phyloP scores from a whole-genome alignment of 306 rosid species.

The Canavalia ensiformis region DNA sequence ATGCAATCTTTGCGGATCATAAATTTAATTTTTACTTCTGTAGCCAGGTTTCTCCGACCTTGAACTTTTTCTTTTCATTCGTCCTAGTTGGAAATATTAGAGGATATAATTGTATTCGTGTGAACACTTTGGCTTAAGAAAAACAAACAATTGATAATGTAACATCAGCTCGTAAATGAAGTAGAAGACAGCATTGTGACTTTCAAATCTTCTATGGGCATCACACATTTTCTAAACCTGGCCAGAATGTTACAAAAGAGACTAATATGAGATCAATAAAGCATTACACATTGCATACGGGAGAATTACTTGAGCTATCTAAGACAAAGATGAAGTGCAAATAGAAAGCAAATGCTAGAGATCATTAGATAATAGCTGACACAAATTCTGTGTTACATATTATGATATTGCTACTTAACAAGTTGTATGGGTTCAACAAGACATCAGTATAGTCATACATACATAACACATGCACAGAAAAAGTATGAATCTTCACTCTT shows the following conservation, averaged over 20 bases:
- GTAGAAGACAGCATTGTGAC: background rate
- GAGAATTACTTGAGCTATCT: background rate
- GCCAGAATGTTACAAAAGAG: background rate
- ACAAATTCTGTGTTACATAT: too few species aligned
- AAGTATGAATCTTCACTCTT: constrained; percentile 42
- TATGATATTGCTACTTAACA: too few species aligned
- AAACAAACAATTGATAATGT: background rate
- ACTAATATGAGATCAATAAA: background rate
- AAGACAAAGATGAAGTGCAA: background rate
- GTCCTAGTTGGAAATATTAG: too few species aligned
- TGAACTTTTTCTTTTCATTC: too few species aligned
- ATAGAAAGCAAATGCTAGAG: background rate
- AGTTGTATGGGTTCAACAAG: too few species aligned
- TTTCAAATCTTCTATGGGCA: background rate
- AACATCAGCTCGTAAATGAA: background rate
- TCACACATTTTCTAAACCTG: background rate
- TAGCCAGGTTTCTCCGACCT: too few species aligned
- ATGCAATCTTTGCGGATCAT: too few species aligned
- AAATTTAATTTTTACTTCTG: too few species aligned
- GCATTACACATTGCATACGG: background rate
- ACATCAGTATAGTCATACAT: background rate
- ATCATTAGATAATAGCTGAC: too few species aligned
- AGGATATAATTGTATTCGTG: too few species aligned
- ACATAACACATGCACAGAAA: background rate
- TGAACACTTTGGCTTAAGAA: too few species aligned